These are phyloP conservation scores for Magnolia changhungtana DNA, from an alignment of 164 flowering plant species.

Conservation along the genomic window DNA sequence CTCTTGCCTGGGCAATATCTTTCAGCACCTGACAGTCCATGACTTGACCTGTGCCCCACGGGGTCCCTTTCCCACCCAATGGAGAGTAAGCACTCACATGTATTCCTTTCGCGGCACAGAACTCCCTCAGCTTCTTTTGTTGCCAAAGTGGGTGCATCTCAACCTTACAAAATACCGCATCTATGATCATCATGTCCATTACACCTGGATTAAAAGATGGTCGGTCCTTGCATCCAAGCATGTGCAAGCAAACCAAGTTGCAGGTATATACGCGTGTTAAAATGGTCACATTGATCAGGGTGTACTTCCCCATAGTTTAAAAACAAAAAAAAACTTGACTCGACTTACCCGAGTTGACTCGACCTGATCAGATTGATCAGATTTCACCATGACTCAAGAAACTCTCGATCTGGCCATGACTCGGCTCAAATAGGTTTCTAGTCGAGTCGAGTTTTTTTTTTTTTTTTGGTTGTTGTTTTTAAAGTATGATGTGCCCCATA, in stretches of 20 bases:
- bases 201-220: neutral
- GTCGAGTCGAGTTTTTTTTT: no score
- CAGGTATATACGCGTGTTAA: neutral
- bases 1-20: slow-evolving; percentile 19
- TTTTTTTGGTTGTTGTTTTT: no score
- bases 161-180: slow-evolving; percentile 17
- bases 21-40: slow-evolving; percentile 21
- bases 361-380: no score
- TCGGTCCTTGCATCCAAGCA: neutral
- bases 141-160: slow-evolving; percentile 34
- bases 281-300: neutral
- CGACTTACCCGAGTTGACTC: no score
- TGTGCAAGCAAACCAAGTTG: neutral
- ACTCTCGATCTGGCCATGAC: no score
- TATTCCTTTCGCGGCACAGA: slow-evolving; percentile 23
- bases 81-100: slow-evolving; percentile 30
- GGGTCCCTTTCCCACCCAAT: slow-evolving; percentile 24
- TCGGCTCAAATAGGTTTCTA: no score
- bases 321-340: no score
- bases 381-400: no score
- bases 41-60: slow-evolving; percentile 22
- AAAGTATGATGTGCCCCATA: no score
- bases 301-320: no score
- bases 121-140: slow-evolving; percentile 26
- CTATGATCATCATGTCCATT: neutral